Base-by-base conservation (phyloP, 208 protist species). In the Phytomonas francai region DNA sequence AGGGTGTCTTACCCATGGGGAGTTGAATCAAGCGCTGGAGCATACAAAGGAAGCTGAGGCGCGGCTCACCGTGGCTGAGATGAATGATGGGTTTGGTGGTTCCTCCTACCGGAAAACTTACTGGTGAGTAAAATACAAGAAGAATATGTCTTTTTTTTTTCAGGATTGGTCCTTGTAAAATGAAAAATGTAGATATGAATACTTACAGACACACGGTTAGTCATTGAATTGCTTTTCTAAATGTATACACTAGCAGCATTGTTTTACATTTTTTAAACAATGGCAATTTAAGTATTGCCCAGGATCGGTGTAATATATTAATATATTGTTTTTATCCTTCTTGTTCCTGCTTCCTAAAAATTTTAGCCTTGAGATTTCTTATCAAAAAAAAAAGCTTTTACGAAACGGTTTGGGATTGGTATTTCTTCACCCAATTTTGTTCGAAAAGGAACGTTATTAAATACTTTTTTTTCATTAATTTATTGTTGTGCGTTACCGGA, bases 1-100 rank as follows among this genome's bases (percentile, higher is more conserved):
- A 22, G 75, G 72, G 0, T 89, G 80, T 57, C 70, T 81, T 11
- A 81, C 83, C 11, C 69, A 78, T 36, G 64, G 60, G 33, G 34
- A 59, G 32, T 67, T 92, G 61, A 66, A 79, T 45, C 56, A 59
- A 12, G 74, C 76, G 32, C 66, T 92, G 42, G 61, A 14, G 0
- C 51, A 79, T 29, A 88, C 81, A 25, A 28, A 89, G 22, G 63
- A 85, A 25, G 76, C 76, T 0, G 87, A 93, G 78, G 83, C 84
- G 5, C 84, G 87, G 27, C 65, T 79, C 33, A 72, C 74, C 0
- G 75, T 80, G 3, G 80, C 86, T 4, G 84, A 90, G 59, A 76
- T 93, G 82, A 83, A 89, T 70, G 81, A 89, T 57, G 78, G 77
- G 54, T 76, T 82, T 56, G 83, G 81, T 30, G 75, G 80, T n/a